Conservation (phyloP, 2,329 filamentous ascomycete species). For the Monilinia aucupariae region DNA sequence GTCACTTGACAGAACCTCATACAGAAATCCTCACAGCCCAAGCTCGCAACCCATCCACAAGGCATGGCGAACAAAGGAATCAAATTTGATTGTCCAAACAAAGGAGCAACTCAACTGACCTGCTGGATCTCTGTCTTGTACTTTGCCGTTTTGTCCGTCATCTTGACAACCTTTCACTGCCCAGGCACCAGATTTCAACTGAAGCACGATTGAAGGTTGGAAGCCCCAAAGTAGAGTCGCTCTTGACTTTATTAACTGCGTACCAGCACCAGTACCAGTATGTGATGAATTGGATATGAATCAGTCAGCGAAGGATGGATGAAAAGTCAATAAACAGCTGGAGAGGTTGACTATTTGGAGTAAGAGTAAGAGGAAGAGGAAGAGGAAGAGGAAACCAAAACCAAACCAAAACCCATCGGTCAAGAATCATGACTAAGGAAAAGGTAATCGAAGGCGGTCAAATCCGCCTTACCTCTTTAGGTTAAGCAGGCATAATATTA, state of each 20-base stretch:
- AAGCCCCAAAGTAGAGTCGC: neutral
- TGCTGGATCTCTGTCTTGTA: slow-evolving; percentile 98
- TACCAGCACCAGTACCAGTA: no score
- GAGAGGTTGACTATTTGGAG: no score
- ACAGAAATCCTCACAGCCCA: neutral
- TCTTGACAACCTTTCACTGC: slow-evolving; percentile 34
- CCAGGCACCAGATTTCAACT: neutral
- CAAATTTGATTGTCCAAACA: neutral
- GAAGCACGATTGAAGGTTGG: neutral
- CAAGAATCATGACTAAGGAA: slow-evolving; percentile 3
- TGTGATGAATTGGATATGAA: neutral
- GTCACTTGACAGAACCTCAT: slow-evolving; percentile 1
- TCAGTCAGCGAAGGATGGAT: neutral
- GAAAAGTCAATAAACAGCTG: neutral
- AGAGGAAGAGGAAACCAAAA: no score
- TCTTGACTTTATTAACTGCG: neutral
- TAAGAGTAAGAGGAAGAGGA: no score
- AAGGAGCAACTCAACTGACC: slow-evolving; percentile 52
- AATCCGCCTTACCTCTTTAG: neutral
- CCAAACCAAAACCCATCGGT: no score
- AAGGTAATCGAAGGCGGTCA: neutral
- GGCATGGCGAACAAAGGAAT: no score
- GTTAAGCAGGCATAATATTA: neutral
- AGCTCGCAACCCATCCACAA: neutral
- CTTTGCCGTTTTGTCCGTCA: slow-evolving; percentile 62